phyloP scores from a whole-genome alignment of 148 eudicot genomes.

The Chenopodium album region DNA sequence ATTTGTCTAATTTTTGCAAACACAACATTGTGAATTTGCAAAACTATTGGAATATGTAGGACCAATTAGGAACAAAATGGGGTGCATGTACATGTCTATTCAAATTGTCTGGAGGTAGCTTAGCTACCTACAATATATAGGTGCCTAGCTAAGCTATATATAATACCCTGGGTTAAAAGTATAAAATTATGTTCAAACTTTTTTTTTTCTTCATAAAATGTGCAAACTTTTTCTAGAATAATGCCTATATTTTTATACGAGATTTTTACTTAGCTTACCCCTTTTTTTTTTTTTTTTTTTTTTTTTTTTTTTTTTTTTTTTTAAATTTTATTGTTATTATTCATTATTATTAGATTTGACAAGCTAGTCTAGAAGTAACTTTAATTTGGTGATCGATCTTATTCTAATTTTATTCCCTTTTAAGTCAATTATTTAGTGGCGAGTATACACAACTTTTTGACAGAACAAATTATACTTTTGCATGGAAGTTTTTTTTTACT shows the following conservation, averaged over 20 bases:
- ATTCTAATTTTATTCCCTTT: neutral
- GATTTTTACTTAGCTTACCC: too few relatives aligned
- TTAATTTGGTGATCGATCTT: too few relatives aligned
- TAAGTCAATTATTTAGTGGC: neutral
- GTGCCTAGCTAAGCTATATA: neutral
- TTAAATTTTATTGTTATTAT: too few relatives aligned
- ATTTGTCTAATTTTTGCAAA: neutral
- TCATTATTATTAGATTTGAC: too few relatives aligned
- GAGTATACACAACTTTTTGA: neutral
- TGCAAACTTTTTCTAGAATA: neutral
- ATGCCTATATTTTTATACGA: too few relatives aligned
- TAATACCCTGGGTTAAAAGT: neutral
- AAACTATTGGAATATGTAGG: slow-evolving; percentile 10
- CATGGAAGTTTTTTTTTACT: neutral
- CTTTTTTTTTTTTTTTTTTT: too few relatives aligned
- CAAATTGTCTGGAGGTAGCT: slow-evolving; percentile 8
- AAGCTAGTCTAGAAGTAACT: neutral
- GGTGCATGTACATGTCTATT: slow-evolving; percentile 2
- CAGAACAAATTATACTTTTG: neutral
- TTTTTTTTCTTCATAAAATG: too few relatives aligned
- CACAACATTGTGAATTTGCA: slow-evolving; percentile 1
- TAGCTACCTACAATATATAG: neutral
- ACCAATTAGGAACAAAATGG: neutral
- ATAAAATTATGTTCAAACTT: too few relatives aligned
- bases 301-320: too few relatives aligned